phyloP scores from a whole-genome alignment of 768 basidiomycete species.

The Tulasnella sp. region DNA sequence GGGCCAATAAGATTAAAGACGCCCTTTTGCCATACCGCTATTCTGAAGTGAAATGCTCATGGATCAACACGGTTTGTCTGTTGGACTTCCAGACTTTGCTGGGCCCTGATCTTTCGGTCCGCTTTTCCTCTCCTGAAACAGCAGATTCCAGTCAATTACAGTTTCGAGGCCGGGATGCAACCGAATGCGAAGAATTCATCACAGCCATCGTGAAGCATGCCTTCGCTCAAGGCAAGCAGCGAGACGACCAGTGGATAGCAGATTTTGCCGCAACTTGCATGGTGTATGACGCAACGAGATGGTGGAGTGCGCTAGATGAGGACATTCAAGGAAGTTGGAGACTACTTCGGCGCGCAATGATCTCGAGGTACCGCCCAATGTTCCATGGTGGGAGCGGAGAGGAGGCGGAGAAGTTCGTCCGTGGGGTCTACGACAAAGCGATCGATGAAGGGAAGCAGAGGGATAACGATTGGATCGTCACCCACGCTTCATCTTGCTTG shows the following conservation, averaged over 20 bases:
- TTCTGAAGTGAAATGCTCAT: no score
- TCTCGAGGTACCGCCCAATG: background rate
- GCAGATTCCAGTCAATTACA: no score
- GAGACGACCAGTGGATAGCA: background rate
- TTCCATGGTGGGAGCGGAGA: slow-evolving; percentile 1
- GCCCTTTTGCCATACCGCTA: no score
- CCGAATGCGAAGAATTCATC: background rate
- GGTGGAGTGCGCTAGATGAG: background rate
- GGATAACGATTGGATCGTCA: slow-evolving; percentile 15
- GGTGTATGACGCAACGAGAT: background rate
- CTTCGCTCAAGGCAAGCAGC: slow-evolving; percentile 20
- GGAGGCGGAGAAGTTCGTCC: background rate
- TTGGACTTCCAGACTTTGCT: no score
- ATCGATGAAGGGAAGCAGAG: background rate
- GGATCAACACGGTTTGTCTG: no score
- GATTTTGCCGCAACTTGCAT: background rate
- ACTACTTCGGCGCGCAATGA: background rate
- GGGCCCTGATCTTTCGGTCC: no score
- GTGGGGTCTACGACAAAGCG: background rate
- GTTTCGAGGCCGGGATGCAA: background rate
- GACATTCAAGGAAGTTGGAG: background rate
- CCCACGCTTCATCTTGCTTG: background rate
- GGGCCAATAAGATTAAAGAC: no score
- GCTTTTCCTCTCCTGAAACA: no score
- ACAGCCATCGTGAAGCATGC: background rate